phyloP scores from a whole-genome alignment of 2,329 filamentous ascomycete species.

The Aspergillus chevalieri region DNA sequence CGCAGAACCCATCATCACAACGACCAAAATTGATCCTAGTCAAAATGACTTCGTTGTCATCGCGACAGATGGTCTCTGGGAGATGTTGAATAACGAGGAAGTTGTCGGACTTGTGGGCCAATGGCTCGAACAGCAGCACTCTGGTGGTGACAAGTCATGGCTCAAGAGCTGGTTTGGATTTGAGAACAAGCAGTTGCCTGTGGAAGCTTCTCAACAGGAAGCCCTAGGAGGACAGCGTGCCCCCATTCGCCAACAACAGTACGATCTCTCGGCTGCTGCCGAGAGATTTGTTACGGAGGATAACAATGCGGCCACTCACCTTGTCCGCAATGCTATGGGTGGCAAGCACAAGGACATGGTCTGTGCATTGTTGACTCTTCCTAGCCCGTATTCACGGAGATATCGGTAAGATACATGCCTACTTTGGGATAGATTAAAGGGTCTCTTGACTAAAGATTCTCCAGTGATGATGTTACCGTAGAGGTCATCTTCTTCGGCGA shows the following conservation, averaged over 20 bases:
- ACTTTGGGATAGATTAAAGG: neutral
- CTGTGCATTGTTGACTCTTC: slow-evolving; percentile 82
- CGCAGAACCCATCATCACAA: slow-evolving; percentile 89
- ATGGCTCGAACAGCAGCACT: slow-evolving; percentile 77
- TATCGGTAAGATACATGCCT: slow-evolving; percentile 60
- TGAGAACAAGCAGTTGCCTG: slow-evolving; percentile 58
- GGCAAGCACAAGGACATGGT: slow-evolving; percentile 92
- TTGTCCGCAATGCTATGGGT: slow-evolving; percentile 89
- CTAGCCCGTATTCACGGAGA: slow-evolving; percentile 81
- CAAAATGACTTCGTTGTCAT: slow-evolving; percentile 93
- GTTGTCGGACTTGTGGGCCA: slow-evolving; percentile 93
- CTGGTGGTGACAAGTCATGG: slow-evolving; percentile 52
- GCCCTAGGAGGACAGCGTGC: slow-evolving; percentile 62
- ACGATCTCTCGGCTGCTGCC: slow-evolving; percentile 65
- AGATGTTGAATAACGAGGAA: slow-evolving; percentile 98
- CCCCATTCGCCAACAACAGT: slow-evolving; percentile 84
- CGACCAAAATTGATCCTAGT: slow-evolving; percentile 80
- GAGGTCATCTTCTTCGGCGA: slow-evolving; percentile 98
- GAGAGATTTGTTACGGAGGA: slow-evolving; percentile 91
- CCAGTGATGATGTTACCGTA: slow-evolving; percentile 87
- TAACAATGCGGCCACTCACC: slow-evolving; percentile 91
- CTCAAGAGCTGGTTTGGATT: slow-evolving; percentile 63
- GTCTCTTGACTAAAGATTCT: slow-evolving; percentile 15
- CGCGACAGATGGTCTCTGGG: slow-evolving; percentile 95
- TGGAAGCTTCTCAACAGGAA: slow-evolving; percentile 57